phyloP scores from a whole-genome alignment of 2,329 filamentous ascomycete species.

The Aotearoamyces nothofagi region DNA sequence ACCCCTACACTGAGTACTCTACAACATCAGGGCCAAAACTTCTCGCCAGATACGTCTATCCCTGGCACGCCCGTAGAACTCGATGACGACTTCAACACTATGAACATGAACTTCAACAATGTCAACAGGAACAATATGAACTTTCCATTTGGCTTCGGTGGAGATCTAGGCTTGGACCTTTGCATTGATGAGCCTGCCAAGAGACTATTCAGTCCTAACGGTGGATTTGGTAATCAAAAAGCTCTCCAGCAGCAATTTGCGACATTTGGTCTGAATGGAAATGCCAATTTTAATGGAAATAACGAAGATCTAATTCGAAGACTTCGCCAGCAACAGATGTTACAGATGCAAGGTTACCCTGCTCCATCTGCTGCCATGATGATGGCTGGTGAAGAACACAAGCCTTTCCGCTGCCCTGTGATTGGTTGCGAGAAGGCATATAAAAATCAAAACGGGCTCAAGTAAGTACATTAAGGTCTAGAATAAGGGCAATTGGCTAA shows the following conservation, averaged over 20 bases:
- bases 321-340: conserved; percentile 44
- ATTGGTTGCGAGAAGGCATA: conserved; percentile 99
- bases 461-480: conserved; percentile 40
- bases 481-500: conserved; percentile 9
- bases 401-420: conserved; percentile 94
- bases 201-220: conserved; percentile 76
- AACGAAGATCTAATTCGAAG: conserved; percentile 59
- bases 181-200: conserved; percentile 91
- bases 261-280: conserved; percentile 60
- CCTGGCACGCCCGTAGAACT: conserved; percentile 60
- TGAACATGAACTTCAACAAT: conserved; percentile 40
- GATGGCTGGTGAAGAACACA: conserved; percentile 74
- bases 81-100: conserved; percentile 56
- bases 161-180: conserved; percentile 39
- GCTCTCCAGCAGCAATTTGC: conserved; percentile 53
- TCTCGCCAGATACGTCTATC: conserved; percentile 43
- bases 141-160: conserved; percentile 20
- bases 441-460: conserved; percentile 97
- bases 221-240: conserved; percentile 48
- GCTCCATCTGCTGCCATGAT: conserved; percentile 31
- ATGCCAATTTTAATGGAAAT: conserved; percentile 47
- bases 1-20: conserved; percentile 81
- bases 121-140: conserved; percentile 31
- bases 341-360: conserved; percentile 21
- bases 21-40: conserved; percentile 35